Percentiles rank a stretch among this genome's conserved stretches.
Conservation (phyloP, 345 rosid genomes). For the Streptanthus diversifolius region DNA sequence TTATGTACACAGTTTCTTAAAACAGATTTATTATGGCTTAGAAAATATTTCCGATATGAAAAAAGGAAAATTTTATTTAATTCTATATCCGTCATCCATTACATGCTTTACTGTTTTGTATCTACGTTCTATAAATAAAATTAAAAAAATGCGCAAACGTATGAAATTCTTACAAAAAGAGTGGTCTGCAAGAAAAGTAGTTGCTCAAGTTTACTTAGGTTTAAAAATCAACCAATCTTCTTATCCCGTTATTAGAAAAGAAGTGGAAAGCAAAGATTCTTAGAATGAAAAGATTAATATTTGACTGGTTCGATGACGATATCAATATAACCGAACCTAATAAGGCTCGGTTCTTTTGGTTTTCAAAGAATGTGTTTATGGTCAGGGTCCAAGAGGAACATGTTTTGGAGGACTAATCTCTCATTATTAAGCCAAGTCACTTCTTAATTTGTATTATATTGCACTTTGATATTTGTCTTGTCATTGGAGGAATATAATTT, state of each 20-base stretch:
- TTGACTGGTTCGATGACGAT: slow-evolving; percentile 14
- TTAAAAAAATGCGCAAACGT: not conserved
- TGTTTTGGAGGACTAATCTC: slow-evolving; percentile 10
- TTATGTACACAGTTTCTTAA: not conserved
- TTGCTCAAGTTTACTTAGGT: slow-evolving; percentile 19
- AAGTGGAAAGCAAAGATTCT: slow-evolving; percentile 10
- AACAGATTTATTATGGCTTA: not conserved
- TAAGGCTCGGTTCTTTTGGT: slow-evolving; percentile 4
- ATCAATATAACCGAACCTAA: not conserved
- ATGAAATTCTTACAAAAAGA: slow-evolving; percentile 12
- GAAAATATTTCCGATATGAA: not conserved
- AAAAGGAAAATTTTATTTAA: not conserved
- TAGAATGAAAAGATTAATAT: not conserved
- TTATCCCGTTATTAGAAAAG: slow-evolving; percentile 16
- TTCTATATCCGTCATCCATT: not conserved
- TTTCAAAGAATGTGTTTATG: not conserved
- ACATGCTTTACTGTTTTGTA: not conserved
- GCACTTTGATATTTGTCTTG: slow-evolving; percentile 15
- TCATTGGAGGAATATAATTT: slow-evolving; percentile 7
- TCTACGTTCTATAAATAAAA: not conserved
- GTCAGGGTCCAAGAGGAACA: slow-evolving; percentile 1
- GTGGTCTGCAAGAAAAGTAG: slow-evolving; percentile 26
- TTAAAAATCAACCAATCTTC: slow-evolving; percentile 24
- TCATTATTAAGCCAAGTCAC: slow-evolving; percentile 16
- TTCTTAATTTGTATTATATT: not conserved